These are phyloP conservation scores for Luzula sylvatica DNA, from an alignment of 176 grass and related monocot genomes.

Conservation along the genomic window DNA sequence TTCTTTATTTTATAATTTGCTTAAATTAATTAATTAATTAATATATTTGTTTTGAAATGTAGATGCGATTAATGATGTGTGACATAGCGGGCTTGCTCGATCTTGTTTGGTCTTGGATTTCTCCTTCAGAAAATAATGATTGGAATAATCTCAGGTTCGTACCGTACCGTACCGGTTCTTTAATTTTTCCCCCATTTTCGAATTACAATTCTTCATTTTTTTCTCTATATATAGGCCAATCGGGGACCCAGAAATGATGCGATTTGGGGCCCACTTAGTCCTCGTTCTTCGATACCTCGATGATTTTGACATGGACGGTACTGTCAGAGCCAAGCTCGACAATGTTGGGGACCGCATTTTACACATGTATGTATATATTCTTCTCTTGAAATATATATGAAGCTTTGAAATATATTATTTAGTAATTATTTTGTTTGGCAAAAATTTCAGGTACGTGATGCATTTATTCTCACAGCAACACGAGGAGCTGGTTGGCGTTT, in stretches of 20 bases:
- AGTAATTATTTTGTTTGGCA: background rate
- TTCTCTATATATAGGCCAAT: no score
- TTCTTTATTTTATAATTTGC: constrained; percentile 8
- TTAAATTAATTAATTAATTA: background rate
- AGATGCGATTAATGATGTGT: constrained; percentile 93
- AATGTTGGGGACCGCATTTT: constrained; percentile 82
- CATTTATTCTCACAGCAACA: constrained; percentile 87
- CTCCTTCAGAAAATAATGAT: constrained; percentile 58
- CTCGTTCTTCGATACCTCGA: constrained; percentile 79
- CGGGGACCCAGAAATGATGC: constrained; percentile 74
- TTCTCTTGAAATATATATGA: background rate
- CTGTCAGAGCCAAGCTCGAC: constrained; percentile 68
- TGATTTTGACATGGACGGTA: constrained; percentile 64
- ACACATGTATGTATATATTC: constrained; percentile 45
- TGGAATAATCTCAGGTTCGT: constrained; percentile 21
- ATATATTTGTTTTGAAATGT: constrained; percentile 1
- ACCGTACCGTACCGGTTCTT: background rate
- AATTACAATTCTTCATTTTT: no score
- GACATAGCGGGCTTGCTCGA: constrained; percentile 74
- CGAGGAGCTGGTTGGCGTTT: constrained; percentile 90
- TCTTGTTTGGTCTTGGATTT: constrained; percentile 87
- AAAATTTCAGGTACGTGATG: constrained; percentile 72
- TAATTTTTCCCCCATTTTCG: no score
- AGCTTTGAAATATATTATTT: background rate
- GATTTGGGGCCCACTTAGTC: constrained; percentile 86